Base-by-base conservation (phyloP, 805 yeast genomes). In the Cyberlindnera samutprakarnensis region DNA sequence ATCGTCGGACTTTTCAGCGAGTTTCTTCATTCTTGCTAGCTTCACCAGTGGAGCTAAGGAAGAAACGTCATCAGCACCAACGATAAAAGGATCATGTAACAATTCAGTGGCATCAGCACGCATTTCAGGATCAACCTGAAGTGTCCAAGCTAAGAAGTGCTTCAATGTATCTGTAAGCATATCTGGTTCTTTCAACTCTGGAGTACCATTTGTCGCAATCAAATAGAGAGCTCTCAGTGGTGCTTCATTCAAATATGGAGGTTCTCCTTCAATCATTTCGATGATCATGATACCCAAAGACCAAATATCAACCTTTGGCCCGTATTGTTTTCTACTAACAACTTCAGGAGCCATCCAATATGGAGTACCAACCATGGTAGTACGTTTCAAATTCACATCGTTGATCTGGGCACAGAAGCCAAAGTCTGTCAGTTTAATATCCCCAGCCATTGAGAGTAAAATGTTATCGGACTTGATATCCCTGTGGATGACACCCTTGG, bases 261-360 rank as follows among this genome's bases (percentile, higher is more conserved):
- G 99, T 56, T 92, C 98, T 17, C 96, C 96, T 59, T 92, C 98
- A 44, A 92, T 85, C 97, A 92, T 90, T 61, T 92, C 99, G 49
- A 92, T 92, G 14, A 85, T 78, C 97, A 92, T 92, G 43, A 92
- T 92, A 44, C 99, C 98, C 41, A 92, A 62, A 7, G 96, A 86
- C 99, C 99, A 92, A 30, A 92, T 79, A 60, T 92, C 99, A 27
- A 92, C 95, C 54, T 92, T 88, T 29, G 94, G 92, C 22, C 94
- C 98, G 53, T 92, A 92, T 52, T 88, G 96, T 56, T 87, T 88
- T 46, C 94, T 75, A 14, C 88, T 76, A 18, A 92, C 96, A 33
- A 92, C 96, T 57, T 92, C 99, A 1, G 99, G 99, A 0, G 99
- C 99, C 99, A 92, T 92, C 99, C 99, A 92, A 56, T 92, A 92